phyloP scores from a whole-genome alignment of 2,329 filamentous ascomycete genomes.

The Neopestalotiopsis sp. region DNA sequence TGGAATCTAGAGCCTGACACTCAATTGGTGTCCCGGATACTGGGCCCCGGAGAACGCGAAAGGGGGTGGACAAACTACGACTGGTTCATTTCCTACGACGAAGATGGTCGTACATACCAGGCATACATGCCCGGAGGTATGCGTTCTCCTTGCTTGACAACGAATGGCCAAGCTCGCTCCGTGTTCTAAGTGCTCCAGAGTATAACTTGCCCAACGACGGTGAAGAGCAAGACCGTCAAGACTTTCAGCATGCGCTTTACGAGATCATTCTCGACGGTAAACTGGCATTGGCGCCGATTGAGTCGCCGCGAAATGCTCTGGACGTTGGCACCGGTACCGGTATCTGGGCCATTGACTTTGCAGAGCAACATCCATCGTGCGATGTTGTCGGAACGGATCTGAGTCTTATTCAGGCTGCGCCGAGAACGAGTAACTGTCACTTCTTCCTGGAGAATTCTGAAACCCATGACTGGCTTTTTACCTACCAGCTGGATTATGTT shows the following conservation, averaged over 20 bases:
- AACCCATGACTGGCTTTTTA: slow-evolving; percentile 12
- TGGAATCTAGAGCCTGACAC: neutral
- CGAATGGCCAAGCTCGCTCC: neutral
- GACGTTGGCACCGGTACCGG: slow-evolving; percentile 22
- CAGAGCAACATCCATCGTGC: neutral
- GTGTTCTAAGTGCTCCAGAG: neutral
- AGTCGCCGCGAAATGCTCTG: slow-evolving; percentile 9
- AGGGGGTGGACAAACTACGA: neutral
- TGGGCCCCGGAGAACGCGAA: neutral
- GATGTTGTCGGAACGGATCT: slow-evolving; percentile 20
- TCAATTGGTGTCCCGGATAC: neutral
- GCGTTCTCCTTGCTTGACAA: neutral
- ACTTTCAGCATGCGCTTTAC: slow-evolving; percentile 20
- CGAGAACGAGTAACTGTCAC: slow-evolving; percentile 2
- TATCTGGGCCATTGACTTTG: slow-evolving; percentile 21
- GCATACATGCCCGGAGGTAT: slow-evolving; percentile 2
- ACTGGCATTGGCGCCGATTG: slow-evolving; percentile 15
- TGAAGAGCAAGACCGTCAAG: slow-evolving; percentile 22
- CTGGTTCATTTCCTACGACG: neutral
- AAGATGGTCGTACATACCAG: neutral
- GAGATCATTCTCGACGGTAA: slow-evolving; percentile 10
- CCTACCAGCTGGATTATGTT: slow-evolving; percentile 7
- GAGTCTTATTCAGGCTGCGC: slow-evolving; percentile 18
- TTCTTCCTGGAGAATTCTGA: slow-evolving; percentile 17
- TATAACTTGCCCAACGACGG: slow-evolving; percentile 22